These are phyloP conservation scores for Naganishia randhawae DNA, from an alignment of 768 basidiomycete species.

Conservation along the genomic window DNA sequence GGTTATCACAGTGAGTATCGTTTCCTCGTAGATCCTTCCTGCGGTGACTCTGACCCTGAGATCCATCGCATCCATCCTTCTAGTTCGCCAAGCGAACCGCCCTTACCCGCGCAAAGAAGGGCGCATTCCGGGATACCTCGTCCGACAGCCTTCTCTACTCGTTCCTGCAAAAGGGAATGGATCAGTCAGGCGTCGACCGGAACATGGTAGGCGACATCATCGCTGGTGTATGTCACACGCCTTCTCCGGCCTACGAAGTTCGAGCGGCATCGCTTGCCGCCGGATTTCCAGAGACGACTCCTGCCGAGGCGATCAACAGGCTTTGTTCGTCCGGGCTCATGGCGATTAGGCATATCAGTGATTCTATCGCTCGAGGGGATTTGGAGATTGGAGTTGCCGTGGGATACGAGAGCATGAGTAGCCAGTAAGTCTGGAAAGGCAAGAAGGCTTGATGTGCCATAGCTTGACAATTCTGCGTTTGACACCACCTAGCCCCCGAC, in stretches of 20 bases:
- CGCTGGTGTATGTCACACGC: slow-evolving; percentile 59
- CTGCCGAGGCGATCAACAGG: slow-evolving; percentile 69
- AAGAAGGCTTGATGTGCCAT: neutral
- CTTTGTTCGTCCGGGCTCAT: slow-evolving; percentile 72
- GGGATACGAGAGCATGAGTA: slow-evolving; percentile 35
- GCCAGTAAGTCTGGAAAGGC: slow-evolving; percentile 35
- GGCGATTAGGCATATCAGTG: slow-evolving; percentile 72
- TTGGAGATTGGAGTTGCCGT: slow-evolving; percentile 66
- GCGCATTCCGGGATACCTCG: slow-evolving; percentile 68
- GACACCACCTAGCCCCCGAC: slow-evolving; percentile 18
- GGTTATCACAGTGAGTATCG: slow-evolving; percentile 29
- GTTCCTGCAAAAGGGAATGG: slow-evolving; percentile 59
- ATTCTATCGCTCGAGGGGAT: slow-evolving; percentile 71
- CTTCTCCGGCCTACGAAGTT: slow-evolving; percentile 63
- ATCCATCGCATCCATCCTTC: too few relatives aligned
- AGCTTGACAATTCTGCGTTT: neutral
- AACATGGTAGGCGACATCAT: slow-evolving; percentile 69
- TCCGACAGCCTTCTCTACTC: slow-evolving; percentile 40
- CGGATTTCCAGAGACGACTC: slow-evolving; percentile 72
- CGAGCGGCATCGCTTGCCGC: slow-evolving; percentile 72
- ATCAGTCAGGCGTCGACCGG: slow-evolving; percentile 62
- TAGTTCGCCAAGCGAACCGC: slow-evolving; percentile 34
- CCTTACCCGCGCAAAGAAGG: slow-evolving; percentile 59
- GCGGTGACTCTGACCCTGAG: neutral
- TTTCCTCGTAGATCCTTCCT: neutral